Evolutionary conservation across 805 yeast species (phyloP).

Genomic region (Metschnikowia chrysomelidarum): DNA sequence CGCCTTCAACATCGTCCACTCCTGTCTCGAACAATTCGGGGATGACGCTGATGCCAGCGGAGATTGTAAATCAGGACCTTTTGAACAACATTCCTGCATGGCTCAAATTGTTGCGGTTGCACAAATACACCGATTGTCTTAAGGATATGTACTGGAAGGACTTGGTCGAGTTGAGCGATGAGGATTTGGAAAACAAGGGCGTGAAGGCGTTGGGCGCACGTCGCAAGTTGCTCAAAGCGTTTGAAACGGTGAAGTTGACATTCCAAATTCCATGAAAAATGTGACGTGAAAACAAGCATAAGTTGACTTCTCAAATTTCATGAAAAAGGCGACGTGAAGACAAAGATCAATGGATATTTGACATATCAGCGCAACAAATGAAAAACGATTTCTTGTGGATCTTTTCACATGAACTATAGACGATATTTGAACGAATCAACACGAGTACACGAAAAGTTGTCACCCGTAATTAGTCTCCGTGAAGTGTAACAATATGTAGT

Average conservation of each 20-base stretch:
- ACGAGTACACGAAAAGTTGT: too few relatives aligned
- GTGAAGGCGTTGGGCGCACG: conserved; percentile 96
- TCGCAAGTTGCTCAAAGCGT: conserved; percentile 87
- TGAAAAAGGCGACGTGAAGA: too few relatives aligned
- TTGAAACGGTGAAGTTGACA: conserved; percentile 62
- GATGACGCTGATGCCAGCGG: conserved; percentile 39
- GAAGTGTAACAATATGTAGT: too few relatives aligned
- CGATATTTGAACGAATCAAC: too few relatives aligned
- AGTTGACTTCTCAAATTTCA: too few relatives aligned
- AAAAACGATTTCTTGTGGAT: too few relatives aligned
- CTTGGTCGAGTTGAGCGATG: conserved; percentile 68
- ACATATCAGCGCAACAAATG: too few relatives aligned
- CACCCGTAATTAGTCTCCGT: too few relatives aligned
- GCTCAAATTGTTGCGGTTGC: conserved; percentile 86
- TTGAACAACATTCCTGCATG: conserved; percentile 84
- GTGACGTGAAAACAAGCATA: too few relatives aligned
- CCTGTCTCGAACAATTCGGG: conserved; percentile 11
- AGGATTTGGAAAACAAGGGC: conserved; percentile 70
- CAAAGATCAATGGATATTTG: too few relatives aligned
- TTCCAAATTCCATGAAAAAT: conserved; percentile 19
- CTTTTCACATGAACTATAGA: too few relatives aligned
- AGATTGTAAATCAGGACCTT: conserved; percentile 43
- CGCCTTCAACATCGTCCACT: conserved; percentile 11
- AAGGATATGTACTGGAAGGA: conserved; percentile 76
- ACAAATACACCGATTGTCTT: conserved; percentile 87